Evolutionary conservation across 192 early-diverging fungal genomes (phyloP).

Genomic region (Coemansia sp.): DNA sequence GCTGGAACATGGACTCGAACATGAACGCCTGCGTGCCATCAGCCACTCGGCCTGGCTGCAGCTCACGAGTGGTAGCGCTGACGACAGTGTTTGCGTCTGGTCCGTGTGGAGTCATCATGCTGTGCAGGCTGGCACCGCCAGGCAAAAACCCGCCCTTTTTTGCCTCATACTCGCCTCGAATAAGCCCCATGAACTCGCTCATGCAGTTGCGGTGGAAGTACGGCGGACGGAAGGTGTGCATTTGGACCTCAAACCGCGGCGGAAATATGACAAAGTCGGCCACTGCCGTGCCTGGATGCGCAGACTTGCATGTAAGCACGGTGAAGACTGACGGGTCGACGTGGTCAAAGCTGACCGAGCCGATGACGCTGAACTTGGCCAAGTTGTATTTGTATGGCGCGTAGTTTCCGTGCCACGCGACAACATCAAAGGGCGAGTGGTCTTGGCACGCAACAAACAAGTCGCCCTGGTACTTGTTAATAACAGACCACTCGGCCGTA

Average conservation of each 20-base stretch:
- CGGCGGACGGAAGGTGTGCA: constrained; percentile 89
- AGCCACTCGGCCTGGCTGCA: constrained; percentile 76
- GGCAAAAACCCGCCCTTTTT: constrained; percentile 89
- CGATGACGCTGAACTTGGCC: constrained; percentile 76
- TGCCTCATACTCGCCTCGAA: constrained; percentile 88
- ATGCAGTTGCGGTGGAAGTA: constrained; percentile 98
- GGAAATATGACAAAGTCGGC: constrained; percentile 98
- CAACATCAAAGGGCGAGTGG: constrained; percentile 93
- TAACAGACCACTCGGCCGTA: constrained; percentile 58
- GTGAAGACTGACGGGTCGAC: constrained; percentile 97
- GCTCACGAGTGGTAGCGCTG: constrained; percentile 66
- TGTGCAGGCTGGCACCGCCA: constrained; percentile 81
- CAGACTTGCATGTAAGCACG: constrained; percentile 87
- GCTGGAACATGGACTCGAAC: constrained; percentile 86
- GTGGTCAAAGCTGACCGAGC: constrained; percentile 86
- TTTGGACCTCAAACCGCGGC: constrained; percentile 89
- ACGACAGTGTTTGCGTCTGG: constrained; percentile 80
- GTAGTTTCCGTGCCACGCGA: constrained; percentile 99
- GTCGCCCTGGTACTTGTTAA: constrained; percentile 82
- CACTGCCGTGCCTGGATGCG: constrained; percentile 77
- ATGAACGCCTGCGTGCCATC: constrained; percentile 88
- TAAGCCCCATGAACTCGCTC: constrained; percentile 98
- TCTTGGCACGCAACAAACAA: constrained; percentile 68
- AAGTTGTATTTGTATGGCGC: constrained; percentile 93
- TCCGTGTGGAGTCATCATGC: constrained; percentile 88